Evolutionary conservation across 768 basidiomycete species (phyloP).

Genomic region (Collybia sordida): DNA sequence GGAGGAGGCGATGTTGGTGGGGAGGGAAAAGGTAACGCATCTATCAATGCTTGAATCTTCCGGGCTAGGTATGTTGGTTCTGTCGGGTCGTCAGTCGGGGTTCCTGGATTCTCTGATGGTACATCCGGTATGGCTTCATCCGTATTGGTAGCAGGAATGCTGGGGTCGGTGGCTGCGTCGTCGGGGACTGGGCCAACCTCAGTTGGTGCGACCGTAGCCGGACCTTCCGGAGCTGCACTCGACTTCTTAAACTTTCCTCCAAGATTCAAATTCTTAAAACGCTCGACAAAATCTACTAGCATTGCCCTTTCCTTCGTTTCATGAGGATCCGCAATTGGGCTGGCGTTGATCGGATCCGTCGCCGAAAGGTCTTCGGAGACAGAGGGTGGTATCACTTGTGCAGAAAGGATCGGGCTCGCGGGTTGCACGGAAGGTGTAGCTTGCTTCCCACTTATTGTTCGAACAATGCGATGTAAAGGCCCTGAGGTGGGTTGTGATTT

Average conservation of each 20-base stretch:
- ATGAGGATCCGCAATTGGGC: neutral
- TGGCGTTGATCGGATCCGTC: neutral
- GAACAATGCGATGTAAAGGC: slow-evolving; percentile 7
- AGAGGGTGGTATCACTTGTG: neutral
- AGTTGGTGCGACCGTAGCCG: neutral
- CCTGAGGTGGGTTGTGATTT: neutral
- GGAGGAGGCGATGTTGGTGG: neutral
- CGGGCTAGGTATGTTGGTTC: slow-evolving; percentile 47
- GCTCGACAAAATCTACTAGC: neutral
- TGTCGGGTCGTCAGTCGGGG: slow-evolving; percentile 17
- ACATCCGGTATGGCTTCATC: neutral
- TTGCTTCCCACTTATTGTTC: slow-evolving; percentile 10
- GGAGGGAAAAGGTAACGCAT: slow-evolving; percentile 32
- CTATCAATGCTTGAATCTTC: slow-evolving; percentile 52
- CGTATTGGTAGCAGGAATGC: slow-evolving; percentile 1
- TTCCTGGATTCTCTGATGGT: neutral
- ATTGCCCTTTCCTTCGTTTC: neutral
- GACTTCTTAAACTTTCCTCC: neutral
- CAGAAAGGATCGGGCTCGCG: neutral
- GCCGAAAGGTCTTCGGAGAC: slow-evolving; percentile 3
- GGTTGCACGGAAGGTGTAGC: neutral
- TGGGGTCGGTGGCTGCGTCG: neutral
- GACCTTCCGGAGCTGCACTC: neutral
- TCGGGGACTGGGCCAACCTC: too few relatives aligned
- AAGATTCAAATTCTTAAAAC: slow-evolving; percentile 1